These are phyloP conservation scores for Kwoniella dejecticola DNA, from an alignment of 768 basidiomycete genomes.

Conservation along the genomic window DNA sequence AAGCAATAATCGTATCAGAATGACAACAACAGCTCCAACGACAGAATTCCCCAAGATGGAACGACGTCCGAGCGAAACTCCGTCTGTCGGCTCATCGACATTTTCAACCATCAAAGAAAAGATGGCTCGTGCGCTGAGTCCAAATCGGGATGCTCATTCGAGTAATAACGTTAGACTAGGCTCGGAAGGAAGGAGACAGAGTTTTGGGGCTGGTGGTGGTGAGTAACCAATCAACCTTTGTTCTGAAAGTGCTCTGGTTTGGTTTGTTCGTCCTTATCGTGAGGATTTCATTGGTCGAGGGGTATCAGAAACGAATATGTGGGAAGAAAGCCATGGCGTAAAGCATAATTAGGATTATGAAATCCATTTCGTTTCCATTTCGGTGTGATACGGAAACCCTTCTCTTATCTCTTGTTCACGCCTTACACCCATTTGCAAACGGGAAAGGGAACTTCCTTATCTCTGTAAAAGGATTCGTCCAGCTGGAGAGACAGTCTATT, in stretches of 20 bases:
- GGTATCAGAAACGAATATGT: no score
- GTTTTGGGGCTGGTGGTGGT: slow-evolving; percentile 12
- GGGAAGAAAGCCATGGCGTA: slow-evolving; percentile 7
- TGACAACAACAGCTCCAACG: not conserved
- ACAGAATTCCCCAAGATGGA: not conserved
- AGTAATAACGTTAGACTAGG: not conserved
- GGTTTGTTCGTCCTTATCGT: not conserved
- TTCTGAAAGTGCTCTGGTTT: not conserved
- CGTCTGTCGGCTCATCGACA: slow-evolving; percentile 4
- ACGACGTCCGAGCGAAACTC: slow-evolving; percentile 3
- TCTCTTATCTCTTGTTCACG: no score
- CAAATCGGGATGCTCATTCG: slow-evolving; percentile 18
- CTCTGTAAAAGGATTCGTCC: no score
- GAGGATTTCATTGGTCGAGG: not conserved
- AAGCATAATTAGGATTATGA: not conserved
- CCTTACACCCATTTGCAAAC: not conserved
- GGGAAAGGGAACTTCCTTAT: no score
- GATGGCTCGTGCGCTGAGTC: slow-evolving; percentile 24
- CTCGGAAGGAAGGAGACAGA: slow-evolving; percentile 6
- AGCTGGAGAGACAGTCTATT: no score
- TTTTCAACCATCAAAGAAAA: slow-evolving; percentile 23
- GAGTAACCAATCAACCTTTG: not conserved
- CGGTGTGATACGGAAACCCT: no score
- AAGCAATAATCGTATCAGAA: not conserved
- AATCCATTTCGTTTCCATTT: not conserved